These are phyloP conservation scores for Magnaporthiopsis incrustans DNA, from an alignment of 2,329 filamentous ascomycete species.

Conservation along the genomic window DNA sequence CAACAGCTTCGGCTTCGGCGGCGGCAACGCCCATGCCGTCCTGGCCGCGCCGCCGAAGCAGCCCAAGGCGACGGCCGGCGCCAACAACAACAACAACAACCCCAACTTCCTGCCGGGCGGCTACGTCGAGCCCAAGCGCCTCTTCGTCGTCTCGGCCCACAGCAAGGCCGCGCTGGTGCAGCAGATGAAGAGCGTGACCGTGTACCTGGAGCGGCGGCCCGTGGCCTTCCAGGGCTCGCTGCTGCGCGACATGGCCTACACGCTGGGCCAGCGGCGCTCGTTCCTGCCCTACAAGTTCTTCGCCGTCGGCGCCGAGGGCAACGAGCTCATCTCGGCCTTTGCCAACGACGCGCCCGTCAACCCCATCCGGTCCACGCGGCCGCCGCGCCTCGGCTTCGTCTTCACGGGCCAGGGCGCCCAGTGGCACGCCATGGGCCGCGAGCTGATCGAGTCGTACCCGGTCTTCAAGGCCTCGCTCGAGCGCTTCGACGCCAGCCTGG, in stretches of 20 bases:
- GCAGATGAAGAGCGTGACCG: conserved; percentile 10
- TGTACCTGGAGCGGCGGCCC: conserved; percentile 13
- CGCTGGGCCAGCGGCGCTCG: conserved; percentile 19
- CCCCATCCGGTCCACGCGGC: conserved; percentile 9
- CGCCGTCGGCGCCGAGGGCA: conserved; percentile 7
- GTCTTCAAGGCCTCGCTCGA: conserved; percentile 16
- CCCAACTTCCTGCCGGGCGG: not conserved
- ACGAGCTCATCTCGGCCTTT: conserved; percentile 4
- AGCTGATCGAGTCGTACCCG: conserved; percentile 15
- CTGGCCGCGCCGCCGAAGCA: conserved; percentile 18
- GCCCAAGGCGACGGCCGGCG: not conserved
- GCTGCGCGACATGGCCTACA: conserved; percentile 18
- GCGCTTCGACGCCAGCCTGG: conserved; percentile 14
- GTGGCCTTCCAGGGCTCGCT: conserved; percentile 13
- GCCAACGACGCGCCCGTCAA: conserved; percentile 1
- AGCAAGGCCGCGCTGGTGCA: conserved; percentile 10
- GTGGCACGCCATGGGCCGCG: conserved; percentile 20
- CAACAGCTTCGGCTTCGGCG: conserved; percentile 37
- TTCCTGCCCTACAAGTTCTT: conserved; percentile 12
- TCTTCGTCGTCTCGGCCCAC: conserved; percentile 12
- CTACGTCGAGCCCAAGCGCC: conserved; percentile 8
- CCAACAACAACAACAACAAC: not conserved
- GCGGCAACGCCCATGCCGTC: conserved; percentile 35
- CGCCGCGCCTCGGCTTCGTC: conserved; percentile 16
- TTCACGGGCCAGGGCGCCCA: conserved; percentile 25